Evolutionary conservation across 768 basidiomycete genomes (phyloP).

Genomic region (Macrolepiota dolichaula): DNA sequence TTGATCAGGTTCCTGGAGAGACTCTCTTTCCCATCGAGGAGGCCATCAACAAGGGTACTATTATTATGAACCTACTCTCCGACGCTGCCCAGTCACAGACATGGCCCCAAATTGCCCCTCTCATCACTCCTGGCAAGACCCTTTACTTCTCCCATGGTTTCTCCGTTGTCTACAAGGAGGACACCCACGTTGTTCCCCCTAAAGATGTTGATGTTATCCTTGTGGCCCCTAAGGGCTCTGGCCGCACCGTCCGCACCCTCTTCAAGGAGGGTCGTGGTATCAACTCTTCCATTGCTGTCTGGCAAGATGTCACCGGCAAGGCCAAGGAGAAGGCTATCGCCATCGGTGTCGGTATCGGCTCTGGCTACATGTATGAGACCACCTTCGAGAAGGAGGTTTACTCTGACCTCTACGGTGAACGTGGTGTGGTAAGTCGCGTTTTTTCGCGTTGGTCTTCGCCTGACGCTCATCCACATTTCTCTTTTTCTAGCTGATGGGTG

Average conservation of each 20-base stretch:
- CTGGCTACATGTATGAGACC: slow-evolving; percentile 98
- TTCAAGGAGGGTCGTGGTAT: slow-evolving; percentile 99
- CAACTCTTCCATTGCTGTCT: slow-evolving; percentile 92
- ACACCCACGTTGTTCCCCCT: slow-evolving; percentile 92
- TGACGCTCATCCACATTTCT: slow-evolving; percentile 10
- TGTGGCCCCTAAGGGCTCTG: slow-evolving; percentile 98
- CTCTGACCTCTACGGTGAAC: slow-evolving; percentile 99
- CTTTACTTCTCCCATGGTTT: slow-evolving; percentile 99
- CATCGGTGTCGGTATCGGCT: slow-evolving; percentile 90
- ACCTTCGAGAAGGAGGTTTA: slow-evolving; percentile 99
- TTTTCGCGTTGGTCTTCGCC: background rate
- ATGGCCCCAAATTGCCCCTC: slow-evolving; percentile 84
- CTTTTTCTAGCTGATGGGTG: slow-evolving; percentile 81
- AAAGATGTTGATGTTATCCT: slow-evolving; percentile 97
- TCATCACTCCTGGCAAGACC: slow-evolving; percentile 99
- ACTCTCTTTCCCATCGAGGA: slow-evolving; percentile 98
- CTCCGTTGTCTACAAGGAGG: slow-evolving; percentile 97
- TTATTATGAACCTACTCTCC: slow-evolving; percentile 99
- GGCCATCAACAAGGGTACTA: slow-evolving; percentile 91
- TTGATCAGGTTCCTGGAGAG: slow-evolving; percentile 81
- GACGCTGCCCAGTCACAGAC: slow-evolving; percentile 99
- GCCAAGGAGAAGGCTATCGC: slow-evolving; percentile 97
- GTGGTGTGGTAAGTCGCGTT: slow-evolving; percentile 83
- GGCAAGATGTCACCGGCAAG: slow-evolving; percentile 97
- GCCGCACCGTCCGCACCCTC: slow-evolving; percentile 97